Conservation (phyloP, 257 asterid species). For the Solanum chaucha region DNA sequence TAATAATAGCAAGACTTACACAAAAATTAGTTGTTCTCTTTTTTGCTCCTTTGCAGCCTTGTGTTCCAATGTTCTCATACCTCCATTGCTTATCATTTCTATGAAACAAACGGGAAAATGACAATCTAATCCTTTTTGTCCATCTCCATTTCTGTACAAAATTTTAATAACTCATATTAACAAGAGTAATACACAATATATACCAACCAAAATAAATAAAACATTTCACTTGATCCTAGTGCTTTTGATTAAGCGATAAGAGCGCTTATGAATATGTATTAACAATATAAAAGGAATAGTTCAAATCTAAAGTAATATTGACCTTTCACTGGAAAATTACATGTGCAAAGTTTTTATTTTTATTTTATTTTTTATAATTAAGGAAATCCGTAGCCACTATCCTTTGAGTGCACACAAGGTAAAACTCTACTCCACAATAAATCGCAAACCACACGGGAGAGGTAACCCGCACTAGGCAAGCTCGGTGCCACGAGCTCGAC, state of each 20-base stretch:
- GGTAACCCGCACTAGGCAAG: no score
- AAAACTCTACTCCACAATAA: no score
- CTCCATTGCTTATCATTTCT: conserved; percentile 22
- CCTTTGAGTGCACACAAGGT: no score
- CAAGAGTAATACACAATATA: neutral
- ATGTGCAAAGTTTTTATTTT: neutral
- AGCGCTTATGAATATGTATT: neutral
- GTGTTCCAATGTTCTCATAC: conserved; percentile 29
- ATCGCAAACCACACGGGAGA: no score
- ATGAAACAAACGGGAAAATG: conserved; percentile 6
- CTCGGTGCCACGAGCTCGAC: no score
- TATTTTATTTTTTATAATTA: no score
- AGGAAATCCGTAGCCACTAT: no score
- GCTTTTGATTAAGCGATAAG: neutral
- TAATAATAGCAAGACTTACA: conserved; percentile 17
- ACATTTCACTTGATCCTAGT: neutral
- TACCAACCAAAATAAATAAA: neutral
- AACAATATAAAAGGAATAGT: no score
- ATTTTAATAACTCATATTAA: neutral
- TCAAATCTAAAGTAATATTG: neutral
- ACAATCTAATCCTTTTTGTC: conserved; percentile 11
- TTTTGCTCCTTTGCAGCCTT: conserved; percentile 1
- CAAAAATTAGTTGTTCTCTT: conserved; percentile 19
- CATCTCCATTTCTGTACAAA: conserved; percentile 38
- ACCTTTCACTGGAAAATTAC: neutral